phyloP scores from a whole-genome alignment of 495 filamentous ascomycete species.

The Immersiella caudata region DNA sequence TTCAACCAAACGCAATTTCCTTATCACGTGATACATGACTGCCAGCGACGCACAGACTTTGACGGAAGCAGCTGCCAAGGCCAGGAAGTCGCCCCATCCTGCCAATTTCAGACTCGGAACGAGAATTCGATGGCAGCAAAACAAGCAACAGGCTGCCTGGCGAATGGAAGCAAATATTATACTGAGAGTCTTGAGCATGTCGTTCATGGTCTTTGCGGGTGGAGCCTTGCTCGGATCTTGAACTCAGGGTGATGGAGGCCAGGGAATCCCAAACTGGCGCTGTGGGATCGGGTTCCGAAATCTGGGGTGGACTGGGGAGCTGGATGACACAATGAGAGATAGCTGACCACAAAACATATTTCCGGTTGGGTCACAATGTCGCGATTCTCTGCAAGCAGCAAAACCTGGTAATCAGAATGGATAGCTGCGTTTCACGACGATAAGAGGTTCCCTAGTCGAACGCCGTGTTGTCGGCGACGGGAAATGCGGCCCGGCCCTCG shows the following conservation, averaged over 20 bases:
- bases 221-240: background rate
- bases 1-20: too few relatives aligned
- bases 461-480: background rate
- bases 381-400: too few relatives aligned
- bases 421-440: too few relatives aligned
- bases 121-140: too few relatives aligned
- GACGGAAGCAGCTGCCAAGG: too few relatives aligned
- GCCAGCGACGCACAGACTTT: background rate
- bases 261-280: background rate
- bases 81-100: too few relatives aligned
- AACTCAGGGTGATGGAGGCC: background rate
- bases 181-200: background rate
- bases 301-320: background rate
- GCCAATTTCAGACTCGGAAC: too few relatives aligned
- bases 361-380: background rate
- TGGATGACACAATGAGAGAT: background rate
- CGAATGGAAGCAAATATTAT: too few relatives aligned
- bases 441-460: too few relatives aligned
- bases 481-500: conserved; percentile 10
- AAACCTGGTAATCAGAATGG: too few relatives aligned
- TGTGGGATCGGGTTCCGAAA: background rate
- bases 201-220: background rate
- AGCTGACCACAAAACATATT: background rate
- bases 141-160: too few relatives aligned
- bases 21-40: too few relatives aligned